Evolutionary conservation across 805 yeast species (phyloP).

Genomic region (Metschnikowia arizonensis): DNA sequence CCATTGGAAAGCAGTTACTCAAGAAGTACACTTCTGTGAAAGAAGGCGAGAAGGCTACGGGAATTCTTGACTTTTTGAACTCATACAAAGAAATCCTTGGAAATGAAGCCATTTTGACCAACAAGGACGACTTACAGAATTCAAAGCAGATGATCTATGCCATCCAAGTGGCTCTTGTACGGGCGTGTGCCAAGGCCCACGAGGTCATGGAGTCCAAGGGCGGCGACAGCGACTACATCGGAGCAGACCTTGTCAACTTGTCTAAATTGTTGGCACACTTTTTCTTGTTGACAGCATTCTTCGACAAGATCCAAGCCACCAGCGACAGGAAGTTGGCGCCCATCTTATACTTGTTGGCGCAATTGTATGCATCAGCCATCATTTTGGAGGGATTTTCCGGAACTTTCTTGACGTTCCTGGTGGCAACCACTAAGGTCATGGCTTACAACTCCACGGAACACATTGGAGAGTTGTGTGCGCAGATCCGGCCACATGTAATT

Average conservation of each 20-base stretch:
- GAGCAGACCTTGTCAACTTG: conserved; percentile 42
- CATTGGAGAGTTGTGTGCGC: conserved; percentile 32
- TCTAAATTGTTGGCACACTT: conserved; percentile 51
- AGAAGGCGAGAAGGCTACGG: conserved; percentile 40
- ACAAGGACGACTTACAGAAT: conserved; percentile 19
- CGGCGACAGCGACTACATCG: conserved; percentile 44
- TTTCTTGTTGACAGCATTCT: conserved; percentile 41
- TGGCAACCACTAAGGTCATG: conserved; percentile 48
- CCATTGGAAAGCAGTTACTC: conserved; percentile 74
- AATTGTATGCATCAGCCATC: conserved; percentile 53
- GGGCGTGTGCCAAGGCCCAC: conserved; percentile 33
- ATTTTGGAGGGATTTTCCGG: conserved; percentile 67
- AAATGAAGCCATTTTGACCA: conserved; percentile 28
- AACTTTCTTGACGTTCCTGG: conserved; percentile 61
- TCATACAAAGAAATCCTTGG: conserved; percentile 25
- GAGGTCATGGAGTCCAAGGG: conserved; percentile 29
- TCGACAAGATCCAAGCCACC: conserved; percentile 32
- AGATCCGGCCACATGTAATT: conserved; percentile 60
- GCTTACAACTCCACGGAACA: conserved; percentile 42
- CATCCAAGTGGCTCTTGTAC: conserved; percentile 35
- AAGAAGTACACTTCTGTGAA: conserved; percentile 43
- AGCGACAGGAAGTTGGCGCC: conserved; percentile 41
- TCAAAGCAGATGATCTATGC: conserved; percentile 23
- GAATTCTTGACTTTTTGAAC: conserved; percentile 43
- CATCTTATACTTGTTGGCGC: conserved; percentile 51